Evolutionary conservation across 2,329 filamentous ascomycete genomes (phyloP).

Genomic region (Colletotrichum orbiculare): DNA sequence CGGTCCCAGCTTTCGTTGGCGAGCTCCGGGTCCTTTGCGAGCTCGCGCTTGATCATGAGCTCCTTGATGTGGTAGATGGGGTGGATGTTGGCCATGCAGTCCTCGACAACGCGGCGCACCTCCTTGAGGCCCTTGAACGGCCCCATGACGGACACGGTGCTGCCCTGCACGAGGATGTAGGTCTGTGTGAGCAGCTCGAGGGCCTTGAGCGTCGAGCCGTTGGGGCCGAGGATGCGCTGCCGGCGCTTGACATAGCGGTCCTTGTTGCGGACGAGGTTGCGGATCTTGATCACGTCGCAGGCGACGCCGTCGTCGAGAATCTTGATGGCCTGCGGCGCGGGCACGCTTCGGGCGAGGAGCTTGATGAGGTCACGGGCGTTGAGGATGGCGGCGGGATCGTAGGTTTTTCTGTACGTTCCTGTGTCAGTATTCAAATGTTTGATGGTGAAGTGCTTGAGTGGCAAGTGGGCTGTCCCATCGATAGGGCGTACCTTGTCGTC

Average conservation of each 20-base stretch:
- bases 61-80: slow-evolving; percentile 84
- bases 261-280: slow-evolving; percentile 90
- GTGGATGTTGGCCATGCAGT: slow-evolving; percentile 97
- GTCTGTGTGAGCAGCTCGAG: slow-evolving; percentile 91
- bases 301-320: slow-evolving; percentile 93
- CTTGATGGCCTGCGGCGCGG: slow-evolving; percentile 91
- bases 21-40: slow-evolving; percentile 88
- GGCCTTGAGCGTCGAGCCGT: slow-evolving; percentile 92
- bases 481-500: slow-evolving; percentile 80
- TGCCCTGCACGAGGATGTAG: slow-evolving; percentile 96
- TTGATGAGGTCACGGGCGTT: slow-evolving; percentile 96
- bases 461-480: too few relatives aligned
- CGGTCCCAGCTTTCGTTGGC: slow-evolving; percentile 93
- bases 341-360: slow-evolving; percentile 88
- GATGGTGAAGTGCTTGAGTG: too few relatives aligned
- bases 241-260: slow-evolving; percentile 95
- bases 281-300: slow-evolving; percentile 96
- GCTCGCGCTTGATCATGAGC: slow-evolving; percentile 92
- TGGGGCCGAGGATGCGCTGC: slow-evolving; percentile 91
- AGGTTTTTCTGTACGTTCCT: slow-evolving; percentile 73
- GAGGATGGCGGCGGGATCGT: slow-evolving; percentile 90
- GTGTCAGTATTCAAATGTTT: slow-evolving; percentile 8
- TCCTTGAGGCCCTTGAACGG: slow-evolving; percentile 94
- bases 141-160: slow-evolving; percentile 93
- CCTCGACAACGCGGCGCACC: slow-evolving; percentile 86